A percentile compares a stretch with the other conserved stretches of the same genome.
Conservation (phyloP, 2,329 filamentous ascomycete genomes). For the Penicillium olsonii region DNA sequence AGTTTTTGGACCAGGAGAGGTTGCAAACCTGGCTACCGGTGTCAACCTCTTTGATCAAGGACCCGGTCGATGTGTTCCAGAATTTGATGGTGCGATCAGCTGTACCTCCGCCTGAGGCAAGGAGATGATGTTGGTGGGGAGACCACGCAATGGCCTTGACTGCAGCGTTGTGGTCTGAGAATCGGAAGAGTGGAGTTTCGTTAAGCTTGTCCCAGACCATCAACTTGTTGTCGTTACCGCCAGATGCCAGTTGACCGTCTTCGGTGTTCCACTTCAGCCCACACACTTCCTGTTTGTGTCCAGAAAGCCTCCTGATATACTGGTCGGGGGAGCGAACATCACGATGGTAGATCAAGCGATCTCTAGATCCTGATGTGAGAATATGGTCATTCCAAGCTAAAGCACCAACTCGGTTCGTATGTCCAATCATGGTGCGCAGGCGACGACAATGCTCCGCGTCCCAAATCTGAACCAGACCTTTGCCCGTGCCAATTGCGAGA, state of each 20-base stretch:
- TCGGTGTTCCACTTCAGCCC: slow-evolving; percentile 97
- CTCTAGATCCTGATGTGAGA: slow-evolving; percentile 89
- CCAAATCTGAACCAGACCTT: slow-evolving; percentile 96
- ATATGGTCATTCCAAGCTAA: slow-evolving; percentile 98
- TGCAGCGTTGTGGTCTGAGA: slow-evolving; percentile 90
- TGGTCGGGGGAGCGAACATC: slow-evolving; percentile 93
- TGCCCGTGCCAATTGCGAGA: slow-evolving; percentile 90
- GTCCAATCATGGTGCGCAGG: slow-evolving; percentile 93
- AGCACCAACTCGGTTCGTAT: slow-evolving; percentile 88
- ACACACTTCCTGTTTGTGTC: slow-evolving; percentile 98
- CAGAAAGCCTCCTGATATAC: slow-evolving; percentile 80
- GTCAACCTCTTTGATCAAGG: slow-evolving; percentile 82
- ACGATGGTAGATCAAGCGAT: slow-evolving; percentile 90
- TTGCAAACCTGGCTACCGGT: slow-evolving; percentile 99
- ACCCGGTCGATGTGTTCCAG: slow-evolving; percentile 89
- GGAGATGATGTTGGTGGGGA: slow-evolving; percentile 86
- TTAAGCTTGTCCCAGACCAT: slow-evolving; percentile 98
- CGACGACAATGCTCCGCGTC: slow-evolving; percentile 85
- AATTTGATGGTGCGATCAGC: slow-evolving; percentile 97
- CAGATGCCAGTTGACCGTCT: slow-evolving; percentile 89
- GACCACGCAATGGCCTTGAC: slow-evolving; percentile 99
- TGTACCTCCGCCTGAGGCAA: slow-evolving; percentile 95
- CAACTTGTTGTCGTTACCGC: slow-evolving; percentile 97
- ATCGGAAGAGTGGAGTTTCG: slow-evolving; percentile 90
- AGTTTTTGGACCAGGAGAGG: slow-evolving; percentile 94